A percentile compares a stretch with the other conserved stretches of the same genome.
These are phyloP conservation scores for Ganoderma sinense DNA, from an alignment of 1,284 basidiomycete genomes.

Conservation along the genomic window DNA sequence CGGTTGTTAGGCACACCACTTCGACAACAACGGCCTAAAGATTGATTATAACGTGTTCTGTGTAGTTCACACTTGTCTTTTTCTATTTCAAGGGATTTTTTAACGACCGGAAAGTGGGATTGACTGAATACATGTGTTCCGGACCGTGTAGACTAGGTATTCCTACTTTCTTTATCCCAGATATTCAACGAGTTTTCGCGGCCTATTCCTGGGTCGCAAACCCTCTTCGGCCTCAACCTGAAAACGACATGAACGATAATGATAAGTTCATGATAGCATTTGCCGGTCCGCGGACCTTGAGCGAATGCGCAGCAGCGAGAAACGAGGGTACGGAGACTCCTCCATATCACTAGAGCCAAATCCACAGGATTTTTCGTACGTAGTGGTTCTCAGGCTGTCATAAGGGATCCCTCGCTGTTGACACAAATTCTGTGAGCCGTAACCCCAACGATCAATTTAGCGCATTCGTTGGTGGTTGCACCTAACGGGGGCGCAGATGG, in stretches of 20 bases:
- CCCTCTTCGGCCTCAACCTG: no score
- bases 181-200: not conserved
- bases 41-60: not conserved
- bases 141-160: not conserved
- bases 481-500: not conserved
- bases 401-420: not conserved
- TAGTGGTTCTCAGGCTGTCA: constrained; percentile 1
- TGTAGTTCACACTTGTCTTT: not conserved
- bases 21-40: not conserved
- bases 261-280: not conserved
- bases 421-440: not conserved
- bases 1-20: not conserved
- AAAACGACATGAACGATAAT: not conserved
- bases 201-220: no score
- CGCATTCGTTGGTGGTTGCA: not conserved
- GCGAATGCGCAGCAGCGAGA: not conserved
- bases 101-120: not conserved
- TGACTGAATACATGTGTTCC: not conserved
- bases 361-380: not conserved
- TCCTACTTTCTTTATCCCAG: not conserved
- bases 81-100: not conserved
- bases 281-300: not conserved
- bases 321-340: not conserved
- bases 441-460: not conserved
- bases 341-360: not conserved